Conservation (phyloP, 2,329 filamentous ascomycete genomes). For the Stylonectria norvegica region DNA sequence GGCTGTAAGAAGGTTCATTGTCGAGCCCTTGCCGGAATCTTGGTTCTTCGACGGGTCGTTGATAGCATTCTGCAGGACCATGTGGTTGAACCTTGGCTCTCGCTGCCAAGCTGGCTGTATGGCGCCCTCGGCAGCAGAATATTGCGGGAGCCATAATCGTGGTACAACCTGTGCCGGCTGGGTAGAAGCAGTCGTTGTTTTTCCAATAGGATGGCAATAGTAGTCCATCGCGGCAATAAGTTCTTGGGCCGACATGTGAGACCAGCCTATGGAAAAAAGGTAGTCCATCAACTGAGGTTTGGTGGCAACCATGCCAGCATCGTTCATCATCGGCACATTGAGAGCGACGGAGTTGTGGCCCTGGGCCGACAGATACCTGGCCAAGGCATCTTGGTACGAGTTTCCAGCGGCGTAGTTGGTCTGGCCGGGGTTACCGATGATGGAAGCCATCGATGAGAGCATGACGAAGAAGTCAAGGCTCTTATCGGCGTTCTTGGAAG, state of each 20-base stretch:
- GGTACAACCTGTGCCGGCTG: background rate
- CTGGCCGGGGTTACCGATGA: slow-evolving; percentile 9
- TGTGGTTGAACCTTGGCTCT: background rate
- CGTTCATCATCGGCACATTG: slow-evolving; percentile 7
- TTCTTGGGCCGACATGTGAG: background rate
- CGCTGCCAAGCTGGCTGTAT: background rate
- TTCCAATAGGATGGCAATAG: background rate
- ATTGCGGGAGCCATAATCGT: background rate
- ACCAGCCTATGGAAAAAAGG: background rate
- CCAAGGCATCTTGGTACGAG: slow-evolving; percentile 12
- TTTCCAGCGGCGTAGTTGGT: slow-evolving; percentile 11
- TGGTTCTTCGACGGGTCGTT: too few species aligned
- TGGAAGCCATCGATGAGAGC: slow-evolving; percentile 3
- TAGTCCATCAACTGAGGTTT: slow-evolving; percentile 3
- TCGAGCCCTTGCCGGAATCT: too few species aligned
- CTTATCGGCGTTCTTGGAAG: slow-evolving; percentile 1
- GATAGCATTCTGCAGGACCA: too few species aligned
- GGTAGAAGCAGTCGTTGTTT: background rate
- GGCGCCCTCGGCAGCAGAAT: background rate
- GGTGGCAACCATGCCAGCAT: slow-evolving; percentile 11
- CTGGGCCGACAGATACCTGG: slow-evolving; percentile 6
- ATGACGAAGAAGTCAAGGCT: slow-evolving; percentile 37
- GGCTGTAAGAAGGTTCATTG: background rate
- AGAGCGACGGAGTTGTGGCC: slow-evolving; percentile 8
- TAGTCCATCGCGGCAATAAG: background rate